Conservation (phyloP, 768 basidiomycete genomes). For the Lactifluus volemus region DNA sequence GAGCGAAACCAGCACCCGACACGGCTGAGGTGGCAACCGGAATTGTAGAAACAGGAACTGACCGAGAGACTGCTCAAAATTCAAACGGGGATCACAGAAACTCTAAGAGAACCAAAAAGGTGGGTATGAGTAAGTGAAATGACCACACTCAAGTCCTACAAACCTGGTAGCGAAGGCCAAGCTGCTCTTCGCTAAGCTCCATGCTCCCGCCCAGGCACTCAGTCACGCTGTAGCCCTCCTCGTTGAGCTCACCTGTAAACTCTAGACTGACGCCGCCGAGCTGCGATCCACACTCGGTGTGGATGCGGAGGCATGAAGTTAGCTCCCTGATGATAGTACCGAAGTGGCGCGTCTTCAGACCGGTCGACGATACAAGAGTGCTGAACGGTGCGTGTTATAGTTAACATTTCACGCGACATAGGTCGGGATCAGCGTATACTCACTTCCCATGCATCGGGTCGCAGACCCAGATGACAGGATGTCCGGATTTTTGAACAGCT, state of each 20-base stretch:
- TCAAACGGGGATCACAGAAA: constrained; percentile 93
- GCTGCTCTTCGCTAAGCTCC: constrained; percentile 82
- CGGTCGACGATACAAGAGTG: constrained; percentile 71
- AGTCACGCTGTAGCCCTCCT: constrained; percentile 56
- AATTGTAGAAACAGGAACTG: constrained; percentile 22
- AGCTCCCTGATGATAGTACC: constrained; percentile 85
- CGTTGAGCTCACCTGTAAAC: constrained; percentile 86
- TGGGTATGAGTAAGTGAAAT: background rate
- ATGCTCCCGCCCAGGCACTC: constrained; percentile 97
- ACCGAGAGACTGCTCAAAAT: constrained; percentile 95
- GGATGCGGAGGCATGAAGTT: constrained; percentile 72
- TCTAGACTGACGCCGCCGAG: constrained; percentile 83
- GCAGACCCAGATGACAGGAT: constrained; percentile 90
- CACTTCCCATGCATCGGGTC: constrained; percentile 99
- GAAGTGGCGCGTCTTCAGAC: constrained; percentile 88
- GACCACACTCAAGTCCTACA: constrained; percentile 10
- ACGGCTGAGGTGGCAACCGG: background rate
- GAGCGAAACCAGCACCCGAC: background rate
- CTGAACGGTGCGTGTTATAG: constrained; percentile 30
- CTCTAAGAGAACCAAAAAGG: constrained; percentile 28
- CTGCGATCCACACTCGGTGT: constrained; percentile 60
- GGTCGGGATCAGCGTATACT: constrained; percentile 25
- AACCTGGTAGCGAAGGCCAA: constrained; percentile 86
- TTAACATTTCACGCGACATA: background rate
- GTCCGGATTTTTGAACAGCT: constrained; percentile 69